A percentile compares a stretch with the other conserved stretches of the same genome.
These are phyloP conservation scores for Petasospora rhodanensis DNA, from an alignment of 1,139 yeast species.

Conservation along the genomic window DNA sequence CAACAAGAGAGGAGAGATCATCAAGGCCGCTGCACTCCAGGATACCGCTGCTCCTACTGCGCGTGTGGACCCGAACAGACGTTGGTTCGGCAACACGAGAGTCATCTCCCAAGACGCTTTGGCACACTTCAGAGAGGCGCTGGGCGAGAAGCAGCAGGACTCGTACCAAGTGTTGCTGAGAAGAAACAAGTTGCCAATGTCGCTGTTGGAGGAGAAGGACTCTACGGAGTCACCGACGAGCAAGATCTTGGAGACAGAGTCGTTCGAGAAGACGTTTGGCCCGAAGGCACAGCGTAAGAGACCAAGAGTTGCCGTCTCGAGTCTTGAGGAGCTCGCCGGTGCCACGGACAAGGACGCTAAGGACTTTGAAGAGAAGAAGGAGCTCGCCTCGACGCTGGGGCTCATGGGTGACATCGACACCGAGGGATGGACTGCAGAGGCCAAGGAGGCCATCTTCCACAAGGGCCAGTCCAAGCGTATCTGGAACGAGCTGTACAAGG, in stretches of 20 bases:
- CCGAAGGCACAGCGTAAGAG: conserved; percentile 93
- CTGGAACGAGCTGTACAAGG: conserved; percentile 97
- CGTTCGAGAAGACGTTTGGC: conserved; percentile 79
- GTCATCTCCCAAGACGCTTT: conserved; percentile 97
- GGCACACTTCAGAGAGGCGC: conserved; percentile 88
- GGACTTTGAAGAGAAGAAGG: conserved; percentile 65
- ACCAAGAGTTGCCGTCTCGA: conserved; percentile 74
- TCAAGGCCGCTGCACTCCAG: conserved; percentile 85
- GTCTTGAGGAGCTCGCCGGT: conserved; percentile 76
- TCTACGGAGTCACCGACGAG: conserved; percentile 68
- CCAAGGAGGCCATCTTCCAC: conserved; percentile 91
- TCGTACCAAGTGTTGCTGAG: conserved; percentile 83
- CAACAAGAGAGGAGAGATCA: conserved; percentile 82
- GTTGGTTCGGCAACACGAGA: conserved; percentile 97
- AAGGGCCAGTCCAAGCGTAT: conserved; percentile 98
- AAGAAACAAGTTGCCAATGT: conserved; percentile 94
- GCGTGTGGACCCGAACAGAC: conserved; percentile 90
- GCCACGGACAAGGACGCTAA: conserved; percentile 55
- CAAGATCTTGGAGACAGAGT: conserved; percentile 83
- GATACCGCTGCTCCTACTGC: conserved; percentile 87
- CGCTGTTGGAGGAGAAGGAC: conserved; percentile 82
- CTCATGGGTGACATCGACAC: conserved; percentile 67
- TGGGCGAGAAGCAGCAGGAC: conserved; percentile 83
- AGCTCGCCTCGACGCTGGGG: conserved; percentile 70
- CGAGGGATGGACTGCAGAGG: conserved; percentile 83